Conservation (phyloP, 1,139 yeast genomes). For the Saccharomyces hybrid region DNA sequence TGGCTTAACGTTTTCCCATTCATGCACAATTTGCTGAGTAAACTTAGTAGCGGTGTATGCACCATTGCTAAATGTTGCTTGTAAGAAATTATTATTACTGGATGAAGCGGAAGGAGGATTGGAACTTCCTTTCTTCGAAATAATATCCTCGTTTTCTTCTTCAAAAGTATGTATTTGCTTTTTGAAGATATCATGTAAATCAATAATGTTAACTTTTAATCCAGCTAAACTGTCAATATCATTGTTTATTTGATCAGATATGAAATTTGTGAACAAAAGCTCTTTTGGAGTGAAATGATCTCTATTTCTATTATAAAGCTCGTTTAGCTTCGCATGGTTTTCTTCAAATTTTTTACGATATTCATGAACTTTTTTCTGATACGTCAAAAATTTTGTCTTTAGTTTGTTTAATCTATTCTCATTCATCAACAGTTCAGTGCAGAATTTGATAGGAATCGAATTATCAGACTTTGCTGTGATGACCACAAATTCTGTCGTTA, state of each 20-base stretch:
- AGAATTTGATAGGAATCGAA: conserved; percentile 31
- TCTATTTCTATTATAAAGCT: conserved; percentile 15
- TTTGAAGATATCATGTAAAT: conserved; percentile 21
- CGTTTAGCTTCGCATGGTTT: conserved; percentile 14
- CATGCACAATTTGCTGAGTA: conserved; percentile 17
- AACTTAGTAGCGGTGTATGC: conserved; percentile 13
- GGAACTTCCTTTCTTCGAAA: conserved; percentile 3
- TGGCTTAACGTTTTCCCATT: conserved; percentile 20
- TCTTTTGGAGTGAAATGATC: conserved; percentile 9
- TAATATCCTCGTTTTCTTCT: conserved; percentile 7
- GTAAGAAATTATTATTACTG: conserved; percentile 1
- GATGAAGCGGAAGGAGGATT: conserved; percentile 7
- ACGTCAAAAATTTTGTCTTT: conserved; percentile 11
- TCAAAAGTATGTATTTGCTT: conserved; percentile 20
- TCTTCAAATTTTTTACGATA: conserved; percentile 15
- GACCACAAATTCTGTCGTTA: conserved; percentile 22
- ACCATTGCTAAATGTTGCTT: conserved; percentile 1
- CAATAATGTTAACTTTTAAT: conserved; percentile 14
- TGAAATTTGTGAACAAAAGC: conserved; percentile 22
- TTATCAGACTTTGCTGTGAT: conserved; percentile 30
- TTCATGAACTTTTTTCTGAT: conserved; percentile 9
- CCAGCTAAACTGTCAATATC: conserved; percentile 25
- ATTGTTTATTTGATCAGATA: conserved; percentile 16
- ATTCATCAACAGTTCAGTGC: conserved; percentile 21
- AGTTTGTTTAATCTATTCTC: conserved; percentile 13